Evolutionary conservation across 768 basidiomycete genomes (phyloP), one percentile per base, ranked within the genome.

Genomic region (Suillus alpinus): DNA sequence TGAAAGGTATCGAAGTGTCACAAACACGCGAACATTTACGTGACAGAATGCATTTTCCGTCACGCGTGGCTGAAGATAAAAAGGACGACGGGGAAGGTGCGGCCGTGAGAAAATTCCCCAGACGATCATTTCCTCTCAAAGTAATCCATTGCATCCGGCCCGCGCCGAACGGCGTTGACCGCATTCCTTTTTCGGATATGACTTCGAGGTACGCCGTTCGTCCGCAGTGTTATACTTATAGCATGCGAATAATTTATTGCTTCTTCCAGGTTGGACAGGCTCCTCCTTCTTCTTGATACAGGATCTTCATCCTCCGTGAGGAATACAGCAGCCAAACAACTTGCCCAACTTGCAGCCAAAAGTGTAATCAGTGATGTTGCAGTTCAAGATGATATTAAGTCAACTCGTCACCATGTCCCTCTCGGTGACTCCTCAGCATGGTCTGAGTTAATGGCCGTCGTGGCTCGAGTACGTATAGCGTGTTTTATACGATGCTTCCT

Each of bases 241-340:
- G 6, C 31, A 37, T 46, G 16, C 34, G 16, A 5, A 6, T 46
- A 26, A 44, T 63, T 60, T 52, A 60, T 57, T 46, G 9, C 57
- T 49, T 10, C 57, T 57, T 58, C 6, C 68, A 96, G 95, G 80
- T 87, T 98, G 80, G 97, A 98, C 83, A 89, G 97, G 75, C 90
- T 99, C 79, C 88, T 99, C 73, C 84, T 93, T 68, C 84, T 99
- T 49, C 86, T 99, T 63, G 95, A 98, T 74, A 95, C 94, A 40
- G 97, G 97, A 49, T 95, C 96, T 13, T 94, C 94, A 3, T 76
- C 83, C 44, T 89, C 91, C 55, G 89, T 99, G 65, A 86, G 95
- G 71, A 87, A 87, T 63, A 97, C 97, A n/a, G 96, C 97, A 0
- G 95, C 95, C 5, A 95, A 94, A 69, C 97, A 99, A 73, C 81